A percentile compares a stretch with the other conserved stretches of the same genome.
These are phyloP conservation scores for Aspergillus piperis DNA, from an alignment of 2,329 filamentous ascomycete genomes.

Conservation along the genomic window DNA sequence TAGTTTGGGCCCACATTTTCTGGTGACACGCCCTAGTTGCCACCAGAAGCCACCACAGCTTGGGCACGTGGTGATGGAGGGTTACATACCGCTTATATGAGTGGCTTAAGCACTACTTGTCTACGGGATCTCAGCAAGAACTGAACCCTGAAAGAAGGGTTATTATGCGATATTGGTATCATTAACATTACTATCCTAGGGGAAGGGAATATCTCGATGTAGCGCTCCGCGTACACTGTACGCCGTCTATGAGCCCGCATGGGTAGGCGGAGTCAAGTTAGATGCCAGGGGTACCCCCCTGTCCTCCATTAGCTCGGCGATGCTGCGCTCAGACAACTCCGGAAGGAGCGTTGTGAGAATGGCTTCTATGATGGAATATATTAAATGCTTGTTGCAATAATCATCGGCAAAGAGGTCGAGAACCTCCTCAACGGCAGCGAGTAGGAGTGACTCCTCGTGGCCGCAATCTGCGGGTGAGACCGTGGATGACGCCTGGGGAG, in stretches of 20 bases:
- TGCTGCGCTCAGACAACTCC: slow-evolving; percentile 72
- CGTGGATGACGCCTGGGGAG: slow-evolving; percentile 15
- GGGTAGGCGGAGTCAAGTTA: slow-evolving; percentile 12
- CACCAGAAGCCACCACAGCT: not conserved
- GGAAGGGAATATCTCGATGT: not conserved
- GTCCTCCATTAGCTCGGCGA: slow-evolving; percentile 72
- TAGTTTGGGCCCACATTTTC: not conserved
- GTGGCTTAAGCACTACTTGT: not conserved
- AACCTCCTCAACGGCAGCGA: slow-evolving; percentile 63
- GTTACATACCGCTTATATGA: not conserved
- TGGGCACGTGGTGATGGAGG: not conserved
- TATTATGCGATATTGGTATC: not conserved
- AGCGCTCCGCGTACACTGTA: not conserved
- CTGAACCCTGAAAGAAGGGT: not conserved
- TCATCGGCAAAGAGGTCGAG: slow-evolving; percentile 75
- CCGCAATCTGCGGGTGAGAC: slow-evolving; percentile 3
- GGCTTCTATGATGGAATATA: slow-evolving; percentile 80
- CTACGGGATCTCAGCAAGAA: not conserved
- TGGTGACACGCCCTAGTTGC: not conserved
- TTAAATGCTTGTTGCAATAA: slow-evolving; percentile 90
- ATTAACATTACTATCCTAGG: slow-evolving; percentile 3
- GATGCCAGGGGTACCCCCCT: slow-evolving; percentile 51
- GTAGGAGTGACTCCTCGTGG: slow-evolving; percentile 51
- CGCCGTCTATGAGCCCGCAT: slow-evolving; percentile 3
- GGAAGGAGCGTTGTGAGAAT: slow-evolving; percentile 80